These are phyloP conservation scores for Candida methanosorbosa DNA, from an alignment of 805 yeast genomes.

Conservation along the genomic window DNA sequence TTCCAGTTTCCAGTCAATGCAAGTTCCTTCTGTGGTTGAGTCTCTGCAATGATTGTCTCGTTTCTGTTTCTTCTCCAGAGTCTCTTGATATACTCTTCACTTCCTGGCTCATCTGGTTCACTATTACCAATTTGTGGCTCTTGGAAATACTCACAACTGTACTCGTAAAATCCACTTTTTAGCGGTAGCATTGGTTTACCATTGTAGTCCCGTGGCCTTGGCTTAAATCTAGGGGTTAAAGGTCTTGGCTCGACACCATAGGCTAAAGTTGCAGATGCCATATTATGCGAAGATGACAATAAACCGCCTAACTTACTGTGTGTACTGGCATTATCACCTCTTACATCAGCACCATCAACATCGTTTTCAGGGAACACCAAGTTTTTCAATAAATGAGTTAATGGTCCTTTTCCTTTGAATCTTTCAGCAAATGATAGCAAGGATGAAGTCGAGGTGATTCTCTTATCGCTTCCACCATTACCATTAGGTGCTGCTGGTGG, in stretches of 20 bases:
- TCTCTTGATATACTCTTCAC: slow-evolving; percentile 71
- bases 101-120: slow-evolving; percentile 88
- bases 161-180: slow-evolving; percentile 59
- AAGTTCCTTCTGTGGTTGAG: slow-evolving; percentile 82
- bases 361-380: slow-evolving; percentile 15
- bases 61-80: slow-evolving; percentile 88
- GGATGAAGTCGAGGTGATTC: slow-evolving; percentile 16
- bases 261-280: background rate
- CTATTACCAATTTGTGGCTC: slow-evolving; percentile 88
- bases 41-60: slow-evolving; percentile 75
- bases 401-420: slow-evolving; percentile 10
- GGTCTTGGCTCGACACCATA: slow-evolving; percentile 44
- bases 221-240: slow-evolving; percentile 44
- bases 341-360: background rate
- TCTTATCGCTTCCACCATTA: slow-evolving; percentile 2
- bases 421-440: slow-evolving; percentile 8
- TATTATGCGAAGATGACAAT: slow-evolving; percentile 4
- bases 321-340: slow-evolving; percentile 10
- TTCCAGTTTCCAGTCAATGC: slow-evolving; percentile 87
- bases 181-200: slow-evolving; percentile 42
- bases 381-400: slow-evolving; percentile 13
- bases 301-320: slow-evolving; percentile 13
- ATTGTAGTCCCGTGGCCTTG: slow-evolving; percentile 17
- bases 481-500: background rate
- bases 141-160: slow-evolving; percentile 84